phyloP scores from a whole-genome alignment of 1,284 basidiomycete genomes.

The Cryptococcus sp. region DNA sequence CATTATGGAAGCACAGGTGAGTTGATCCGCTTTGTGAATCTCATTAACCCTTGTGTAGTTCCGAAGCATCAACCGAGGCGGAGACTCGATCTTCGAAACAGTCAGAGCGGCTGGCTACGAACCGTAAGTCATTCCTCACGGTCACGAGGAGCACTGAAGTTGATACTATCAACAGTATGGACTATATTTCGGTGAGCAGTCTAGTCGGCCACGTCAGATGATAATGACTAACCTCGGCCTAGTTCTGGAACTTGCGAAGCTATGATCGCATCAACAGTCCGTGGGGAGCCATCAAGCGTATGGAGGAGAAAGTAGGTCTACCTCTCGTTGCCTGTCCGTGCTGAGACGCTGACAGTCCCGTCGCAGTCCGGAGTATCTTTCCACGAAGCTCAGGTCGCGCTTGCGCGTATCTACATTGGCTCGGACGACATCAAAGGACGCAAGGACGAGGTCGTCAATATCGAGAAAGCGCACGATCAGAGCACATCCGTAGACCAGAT shows the following conservation, averaged over 20 bases:
- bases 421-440: conserved; percentile 49
- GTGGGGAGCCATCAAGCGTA: conserved; percentile 63
- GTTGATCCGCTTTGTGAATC: background rate
- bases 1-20: conserved; percentile 50
- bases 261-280: conserved; percentile 89
- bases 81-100: conserved; percentile 79
- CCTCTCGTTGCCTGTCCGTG: background rate
- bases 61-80: conserved; percentile 82
- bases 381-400: conserved; percentile 80
- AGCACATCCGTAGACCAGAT: conserved; percentile 62
- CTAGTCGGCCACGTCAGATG: no score
- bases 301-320: conserved; percentile 60
- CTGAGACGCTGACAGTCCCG: conserved; percentile 10
- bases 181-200: conserved; percentile 58
- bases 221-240: conserved; percentile 46
- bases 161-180: conserved; percentile 19
- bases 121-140: conserved; percentile 58
- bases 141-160: background rate
- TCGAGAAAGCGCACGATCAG: conserved; percentile 57
- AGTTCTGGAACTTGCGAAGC: conserved; percentile 84
- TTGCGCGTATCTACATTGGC: conserved; percentile 77
- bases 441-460: conserved; percentile 48
- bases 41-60: conserved; percentile 38
- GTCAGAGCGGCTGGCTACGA: conserved; percentile 76
- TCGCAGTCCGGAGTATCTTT: conserved; percentile 71